Base-by-base conservation (phyloP, 148 eudicot genomes). In the Arbutus unedo region DNA sequence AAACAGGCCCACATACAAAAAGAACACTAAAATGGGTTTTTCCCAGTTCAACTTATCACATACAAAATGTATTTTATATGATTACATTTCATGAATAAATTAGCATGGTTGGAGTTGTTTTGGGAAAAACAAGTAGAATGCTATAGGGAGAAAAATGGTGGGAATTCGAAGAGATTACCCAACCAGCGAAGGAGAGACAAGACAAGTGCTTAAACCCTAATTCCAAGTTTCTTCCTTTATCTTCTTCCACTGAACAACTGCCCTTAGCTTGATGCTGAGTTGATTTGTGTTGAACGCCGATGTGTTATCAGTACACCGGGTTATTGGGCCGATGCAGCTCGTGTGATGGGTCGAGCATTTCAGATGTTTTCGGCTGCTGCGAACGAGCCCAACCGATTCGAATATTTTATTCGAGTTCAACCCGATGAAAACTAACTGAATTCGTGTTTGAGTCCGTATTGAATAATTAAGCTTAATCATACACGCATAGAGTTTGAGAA, bases 131-230 rank as follows among this genome's bases (percentile, higher is more conserved):
- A 31, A 31, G 38, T 31, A 31, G 38, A 31, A 31, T 31, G 38
- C 38, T 3, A 43, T 31, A 38, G 50, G 43, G 38, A 56, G 25
- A 57, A 44, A 78, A 57, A 6, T 43, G 43, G 25, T 4, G 59
- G 57, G 64, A 56, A 59, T 57, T 18, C 14, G 3, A 18, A 44
- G 78, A 57, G 66, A 77, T 38, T 18, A 18, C 3, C 81, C 7
- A 57, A 78, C 81, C 81, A 43, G 81, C 38, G 66, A 38, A 11
- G 70, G 81, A 57, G 13, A 78, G 38, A 57, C 41, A 74, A 74
- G 56, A 50, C 5, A 3, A 18, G 70, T 56, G 66, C 68, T 57
- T 19, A 57, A 53, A 57, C 66, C 66, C 81, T 57, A 59, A 56
- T 55, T 57, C 79, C 79, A 76, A 14, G 13, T 55, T 56, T 43